Percentiles rank a stretch among this genome's conserved stretches.
These are phyloP conservation scores for Metschnikowia cubensis DNA, from an alignment of 805 yeast species.

Conservation along the genomic window DNA sequence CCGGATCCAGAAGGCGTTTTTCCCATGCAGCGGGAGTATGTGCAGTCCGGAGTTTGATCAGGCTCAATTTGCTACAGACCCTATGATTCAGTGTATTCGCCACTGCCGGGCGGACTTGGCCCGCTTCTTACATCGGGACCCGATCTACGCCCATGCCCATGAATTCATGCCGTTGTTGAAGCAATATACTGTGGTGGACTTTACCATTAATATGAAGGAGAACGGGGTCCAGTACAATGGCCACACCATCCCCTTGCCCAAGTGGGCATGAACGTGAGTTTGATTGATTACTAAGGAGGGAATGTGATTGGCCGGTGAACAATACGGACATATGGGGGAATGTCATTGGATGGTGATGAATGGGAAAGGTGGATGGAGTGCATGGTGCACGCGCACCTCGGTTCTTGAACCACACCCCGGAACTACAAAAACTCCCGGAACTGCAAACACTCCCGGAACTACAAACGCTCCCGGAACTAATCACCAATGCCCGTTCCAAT, in stretches of 20 bases:
- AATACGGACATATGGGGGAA: no score
- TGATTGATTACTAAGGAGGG: no score
- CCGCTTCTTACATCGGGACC: slow-evolving; percentile 1
- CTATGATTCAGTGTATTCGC: slow-evolving; percentile 4
- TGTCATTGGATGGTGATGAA: no score
- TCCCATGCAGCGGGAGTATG: slow-evolving; percentile 4
- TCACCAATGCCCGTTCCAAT: slow-evolving; percentile 9
- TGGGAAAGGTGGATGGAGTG: no score
- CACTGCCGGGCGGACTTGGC: slow-evolving; percentile 1
- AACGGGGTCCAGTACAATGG: slow-evolving; percentile 8
- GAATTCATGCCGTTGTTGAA: slow-evolving; percentile 4
- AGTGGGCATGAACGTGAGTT: no score
- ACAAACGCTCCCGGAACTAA: not conserved
- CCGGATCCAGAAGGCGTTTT: slow-evolving; percentile 4
- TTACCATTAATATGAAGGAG: slow-evolving; percentile 7
- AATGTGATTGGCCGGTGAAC: no score
- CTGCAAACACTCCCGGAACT: not conserved
- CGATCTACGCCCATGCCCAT: slow-evolving; percentile 3
- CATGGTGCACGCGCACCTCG: no score
- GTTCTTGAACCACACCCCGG: no score
- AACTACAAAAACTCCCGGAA: no score
- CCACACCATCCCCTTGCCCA: not conserved
- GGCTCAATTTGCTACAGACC: slow-evolving; percentile 7
- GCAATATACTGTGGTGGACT: slow-evolving; percentile 5
- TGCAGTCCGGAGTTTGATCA: slow-evolving; percentile 3